These are phyloP conservation scores for Trichophyton equinum DNA, from an alignment of 2,329 filamentous ascomycete species.

Conservation along the genomic window DNA sequence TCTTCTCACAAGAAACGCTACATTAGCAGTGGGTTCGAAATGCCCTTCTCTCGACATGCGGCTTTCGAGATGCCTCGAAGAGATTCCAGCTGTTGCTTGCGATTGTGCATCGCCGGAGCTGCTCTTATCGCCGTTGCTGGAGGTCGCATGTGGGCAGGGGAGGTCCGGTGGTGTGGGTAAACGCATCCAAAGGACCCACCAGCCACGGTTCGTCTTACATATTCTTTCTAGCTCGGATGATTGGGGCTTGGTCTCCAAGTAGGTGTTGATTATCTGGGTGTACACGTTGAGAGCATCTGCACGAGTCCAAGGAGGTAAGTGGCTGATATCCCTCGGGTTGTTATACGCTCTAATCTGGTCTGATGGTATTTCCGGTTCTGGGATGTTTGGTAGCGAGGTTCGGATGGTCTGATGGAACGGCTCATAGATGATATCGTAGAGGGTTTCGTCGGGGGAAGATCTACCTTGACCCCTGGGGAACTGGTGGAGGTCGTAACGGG, in stretches of 20 bases:
- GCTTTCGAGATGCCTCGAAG: neutral
- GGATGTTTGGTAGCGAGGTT: conserved; percentile 52
- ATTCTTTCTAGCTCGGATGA: conserved; percentile 45
- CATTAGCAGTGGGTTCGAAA: conserved; percentile 16
- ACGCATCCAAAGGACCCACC: conserved; percentile 56
- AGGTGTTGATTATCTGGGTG: conserved; percentile 45
- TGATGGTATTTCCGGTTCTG: conserved; percentile 37
- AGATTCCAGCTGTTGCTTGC: neutral
- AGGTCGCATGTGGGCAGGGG: neutral
- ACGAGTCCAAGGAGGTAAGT: conserved; percentile 35
- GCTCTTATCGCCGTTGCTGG: neutral
- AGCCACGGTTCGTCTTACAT: conserved; percentile 51
- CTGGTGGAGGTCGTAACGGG: conserved; percentile 20
- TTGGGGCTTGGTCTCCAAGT: conserved; percentile 38
- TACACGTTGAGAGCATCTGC: conserved; percentile 51
- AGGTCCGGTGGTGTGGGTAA: conserved; percentile 21
- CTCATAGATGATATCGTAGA: conserved; percentile 51
- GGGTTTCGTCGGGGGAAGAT: conserved; percentile 29
- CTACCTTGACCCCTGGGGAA: conserved; percentile 22
- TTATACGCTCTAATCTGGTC: conserved; percentile 7
- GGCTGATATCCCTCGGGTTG: conserved; percentile 7
- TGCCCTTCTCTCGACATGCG: conserved; percentile 7
- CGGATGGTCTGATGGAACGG: conserved; percentile 46
- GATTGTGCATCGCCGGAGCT: neutral
- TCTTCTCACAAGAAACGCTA: conserved; percentile 37